Percentiles rank a stretch among this genome's conserved stretches.
Evolutionary conservation across 345 rosid genomes (phyloP).

Genomic region (Excoecaria cochinchinensis): DNA sequence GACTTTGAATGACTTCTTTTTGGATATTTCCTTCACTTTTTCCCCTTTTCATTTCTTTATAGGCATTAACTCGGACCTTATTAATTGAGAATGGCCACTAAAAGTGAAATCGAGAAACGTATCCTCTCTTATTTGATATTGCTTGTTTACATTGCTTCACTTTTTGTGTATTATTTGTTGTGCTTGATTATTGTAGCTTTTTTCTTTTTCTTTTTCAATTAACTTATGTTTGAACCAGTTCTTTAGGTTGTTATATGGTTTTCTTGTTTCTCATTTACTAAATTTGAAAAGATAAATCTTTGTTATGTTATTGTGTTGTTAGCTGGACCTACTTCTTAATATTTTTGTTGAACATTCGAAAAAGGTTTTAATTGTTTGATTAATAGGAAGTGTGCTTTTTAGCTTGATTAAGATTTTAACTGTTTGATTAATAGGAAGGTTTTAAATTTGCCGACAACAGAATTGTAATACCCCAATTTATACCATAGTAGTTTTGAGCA

Average conservation of each 20-base stretch:
- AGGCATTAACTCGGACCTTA: slow-evolving; percentile 19
- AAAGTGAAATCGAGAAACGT: slow-evolving; percentile 27
- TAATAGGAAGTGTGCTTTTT: not conserved
- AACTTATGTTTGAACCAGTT: not conserved
- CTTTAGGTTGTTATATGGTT: not conserved
- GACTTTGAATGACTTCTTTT: not conserved
- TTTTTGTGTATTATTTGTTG: not conserved
- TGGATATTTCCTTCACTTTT: not conserved
- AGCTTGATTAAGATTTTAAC: no score
- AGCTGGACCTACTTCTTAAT: not conserved
- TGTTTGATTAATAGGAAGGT: no score
- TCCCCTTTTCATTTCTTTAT: not conserved
- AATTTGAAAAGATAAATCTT: not conserved
- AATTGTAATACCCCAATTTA: no score
- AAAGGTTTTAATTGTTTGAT: not conserved
- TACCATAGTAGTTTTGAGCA: no score
- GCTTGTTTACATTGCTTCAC: not conserved
- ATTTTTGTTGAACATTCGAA: not conserved
- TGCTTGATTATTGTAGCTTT: not conserved
- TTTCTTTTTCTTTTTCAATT: not conserved
- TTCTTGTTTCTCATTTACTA: not conserved
- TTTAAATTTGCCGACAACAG: no score
- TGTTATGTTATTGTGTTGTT: not conserved
- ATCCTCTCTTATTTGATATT: slow-evolving; percentile 1
- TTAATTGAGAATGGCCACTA: slow-evolving; percentile 36